Evolutionary conservation across 2,329 filamentous ascomycete genomes (phyloP), one percentile per base, ranked within the genome.

Genomic region (Apiospora kogelbergensis): DNA sequence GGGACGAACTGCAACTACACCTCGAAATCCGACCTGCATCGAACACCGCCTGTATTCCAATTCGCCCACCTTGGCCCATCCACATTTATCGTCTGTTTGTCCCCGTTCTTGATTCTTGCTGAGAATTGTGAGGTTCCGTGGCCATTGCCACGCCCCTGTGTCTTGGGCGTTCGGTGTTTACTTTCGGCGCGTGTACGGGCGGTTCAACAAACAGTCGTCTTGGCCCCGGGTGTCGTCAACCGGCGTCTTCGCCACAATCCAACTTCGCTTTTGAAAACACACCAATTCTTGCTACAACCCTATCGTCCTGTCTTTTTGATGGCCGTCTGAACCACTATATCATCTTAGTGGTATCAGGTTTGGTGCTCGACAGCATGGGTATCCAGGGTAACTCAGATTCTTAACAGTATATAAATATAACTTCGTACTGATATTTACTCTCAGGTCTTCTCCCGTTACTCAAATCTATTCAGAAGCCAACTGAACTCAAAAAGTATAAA

Each of bases 391-490:
- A 37, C 37, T 44, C 4, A n/a, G 17, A 11, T n/a, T 42, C 11
- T 26, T n/a, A n/a, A 46, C 33, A 37, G 5, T 17, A 20, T 40
- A n/a, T 5, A 20, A 26, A n/a, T 5, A n/a, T 24, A 30, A 13
- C 6, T 37, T 6, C 40, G 42, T 69, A 60, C 73, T 80, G 63
- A 80, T 67, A 66, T 6, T 11, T 37, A 60, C 45, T 65, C 0
- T 41, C 68, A 95, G 95, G 96, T 60, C 89, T 99, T 67, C 87
- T 98, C 42, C 94, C 94, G 45, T 86, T 98, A 70, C 89, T 99
- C 71, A 98, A 98, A 82, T 98, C 96, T 63, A 98, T 99, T 68
- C 96, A 99, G 70, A 94, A 93, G 77, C 92, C 93, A 77, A 92
- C 89, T 66, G 92, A 93, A 74, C 85, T 99, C 70, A 97, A 94